Base-by-base conservation (phyloP, 2,329 filamentous ascomycete genomes). In the Zelopaecilomyces penicillatus region DNA sequence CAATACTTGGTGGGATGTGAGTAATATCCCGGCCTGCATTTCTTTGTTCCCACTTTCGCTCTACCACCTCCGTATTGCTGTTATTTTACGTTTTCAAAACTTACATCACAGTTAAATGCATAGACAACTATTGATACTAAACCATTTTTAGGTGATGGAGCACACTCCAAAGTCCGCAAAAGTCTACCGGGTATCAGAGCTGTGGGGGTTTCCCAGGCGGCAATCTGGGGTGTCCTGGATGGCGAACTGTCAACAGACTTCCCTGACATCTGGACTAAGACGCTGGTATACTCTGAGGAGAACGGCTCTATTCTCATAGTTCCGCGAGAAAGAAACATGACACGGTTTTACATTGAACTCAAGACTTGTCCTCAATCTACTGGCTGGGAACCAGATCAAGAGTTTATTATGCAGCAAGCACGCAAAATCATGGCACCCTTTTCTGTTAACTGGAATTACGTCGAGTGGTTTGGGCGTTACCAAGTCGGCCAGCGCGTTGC, bases 1-100 rank as follows among this genome's bases (percentile, higher is more conserved):
- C 71, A 79, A 39, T 87, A 83, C 52, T 65, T 87, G 5, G 73
- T 87, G 39, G 84, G 84, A 50, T 87, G 83, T 70, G 57, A 65
- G 66, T 59, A 6, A n/a, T 29, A 27, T 19, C 19, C n/a, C 11
- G 5, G 2, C n/a, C 12, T 2, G 9, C 6, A 10, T 33, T 31
- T 4, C 29, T 27, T 31, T 27, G 19, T 11, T 36, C 19, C 3
- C 7, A 36, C 46, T 50, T 38, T 19, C 19, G 19, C 19, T 19
- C 19, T 19, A 19, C 19, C 19, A 19, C 19, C 19, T 19, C 19
- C 19, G 19, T 19, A 19, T 19, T 19, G 19, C 19, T 19, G 19
- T 19, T 19, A 19, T 19, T 19, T 19, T 19, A 19, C 19, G 19
- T 19, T 19, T 19, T 19, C 2, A 19, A 19, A 19, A 19, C 19